These are phyloP conservation scores for Fonsecaea multimorphosa DNA, from an alignment of 2,329 filamentous ascomycete species.

Conservation along the genomic window DNA sequence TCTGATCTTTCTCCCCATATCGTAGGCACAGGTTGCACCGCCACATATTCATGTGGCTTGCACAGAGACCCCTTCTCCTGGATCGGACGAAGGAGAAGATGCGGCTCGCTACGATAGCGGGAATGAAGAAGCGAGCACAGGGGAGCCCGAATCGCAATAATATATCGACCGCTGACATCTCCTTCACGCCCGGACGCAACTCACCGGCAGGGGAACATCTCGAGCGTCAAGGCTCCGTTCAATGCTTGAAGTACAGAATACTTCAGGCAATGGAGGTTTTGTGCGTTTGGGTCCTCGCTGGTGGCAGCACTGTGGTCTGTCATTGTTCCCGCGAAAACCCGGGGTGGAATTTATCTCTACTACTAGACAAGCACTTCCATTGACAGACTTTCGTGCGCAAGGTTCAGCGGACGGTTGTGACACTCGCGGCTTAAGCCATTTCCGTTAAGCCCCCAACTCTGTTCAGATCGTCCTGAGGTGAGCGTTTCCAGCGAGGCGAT, in stretches of 20 bases:
- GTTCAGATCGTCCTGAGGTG: not conserved
- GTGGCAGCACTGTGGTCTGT: not conserved
- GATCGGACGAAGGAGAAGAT: not conserved
- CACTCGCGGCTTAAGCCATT: constrained; percentile 1
- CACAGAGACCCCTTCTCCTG: not conserved
- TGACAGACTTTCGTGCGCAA: not conserved
- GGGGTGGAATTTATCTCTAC: not conserved
- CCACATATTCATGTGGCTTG: not conserved
- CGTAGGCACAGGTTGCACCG: not conserved
- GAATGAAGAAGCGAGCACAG: constrained; percentile 8
- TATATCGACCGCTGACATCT: not conserved
- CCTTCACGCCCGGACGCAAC: not conserved
- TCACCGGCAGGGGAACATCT: not conserved
- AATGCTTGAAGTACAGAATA: not conserved
- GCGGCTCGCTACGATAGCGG: constrained; percentile 12
- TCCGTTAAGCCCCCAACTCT: not conserved
- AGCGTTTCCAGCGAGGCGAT: not conserved
- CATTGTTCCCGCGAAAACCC: not conserved
- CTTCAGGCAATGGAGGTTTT: not conserved
- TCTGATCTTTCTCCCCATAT: not conserved
- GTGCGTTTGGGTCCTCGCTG: not conserved
- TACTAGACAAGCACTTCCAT: not conserved
- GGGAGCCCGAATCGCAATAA: not conserved
- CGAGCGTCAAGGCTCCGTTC: not conserved
- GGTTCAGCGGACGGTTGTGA: not conserved